Conservation (phyloP, 164 flowering plant species). For the Pachysandra terminalis region DNA sequence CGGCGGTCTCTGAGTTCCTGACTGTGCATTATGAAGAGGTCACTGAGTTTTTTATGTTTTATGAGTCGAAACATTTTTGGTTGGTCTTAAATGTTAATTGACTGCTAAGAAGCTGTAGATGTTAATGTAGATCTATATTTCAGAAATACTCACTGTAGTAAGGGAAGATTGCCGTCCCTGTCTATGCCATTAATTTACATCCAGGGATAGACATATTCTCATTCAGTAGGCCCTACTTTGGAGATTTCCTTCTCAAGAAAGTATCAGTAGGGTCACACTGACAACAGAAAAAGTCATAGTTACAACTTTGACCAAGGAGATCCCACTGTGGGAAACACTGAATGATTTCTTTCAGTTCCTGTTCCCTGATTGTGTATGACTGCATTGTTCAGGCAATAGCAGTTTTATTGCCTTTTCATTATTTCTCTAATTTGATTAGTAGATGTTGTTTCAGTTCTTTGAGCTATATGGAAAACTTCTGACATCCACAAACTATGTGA, state of each 20-base stretch:
- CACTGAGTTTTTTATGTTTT: conserved; percentile 9
- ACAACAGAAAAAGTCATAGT: not conserved
- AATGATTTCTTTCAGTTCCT: not conserved
- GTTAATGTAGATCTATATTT: not conserved
- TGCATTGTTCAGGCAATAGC: conserved; percentile 6
- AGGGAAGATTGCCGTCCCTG: not conserved
- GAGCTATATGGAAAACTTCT: conserved; percentile 72
- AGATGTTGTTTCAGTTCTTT: conserved; percentile 67
- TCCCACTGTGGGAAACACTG: not conserved
- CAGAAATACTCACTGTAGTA: not conserved
- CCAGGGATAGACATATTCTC: not conserved
- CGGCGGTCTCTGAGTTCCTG: conserved; percentile 64
- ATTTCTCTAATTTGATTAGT: conserved; percentile 15
- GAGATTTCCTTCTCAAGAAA: not conserved
- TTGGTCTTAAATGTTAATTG: not conserved
- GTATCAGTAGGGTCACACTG: not conserved
- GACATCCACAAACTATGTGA: conserved; percentile 87
- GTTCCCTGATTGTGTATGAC: not conserved
- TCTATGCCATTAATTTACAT: not conserved
- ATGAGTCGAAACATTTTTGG: not conserved
- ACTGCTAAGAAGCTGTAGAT: not conserved
- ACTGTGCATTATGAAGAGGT: conserved; percentile 86
- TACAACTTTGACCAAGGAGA: not conserved
- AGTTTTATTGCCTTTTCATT: not conserved
- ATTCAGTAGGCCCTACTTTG: not conserved